A percentile compares a stretch with the other conserved stretches of the same genome.
phyloP scores from a whole-genome alignment of 257 asterid species.

The Verbascum thapsus region DNA sequence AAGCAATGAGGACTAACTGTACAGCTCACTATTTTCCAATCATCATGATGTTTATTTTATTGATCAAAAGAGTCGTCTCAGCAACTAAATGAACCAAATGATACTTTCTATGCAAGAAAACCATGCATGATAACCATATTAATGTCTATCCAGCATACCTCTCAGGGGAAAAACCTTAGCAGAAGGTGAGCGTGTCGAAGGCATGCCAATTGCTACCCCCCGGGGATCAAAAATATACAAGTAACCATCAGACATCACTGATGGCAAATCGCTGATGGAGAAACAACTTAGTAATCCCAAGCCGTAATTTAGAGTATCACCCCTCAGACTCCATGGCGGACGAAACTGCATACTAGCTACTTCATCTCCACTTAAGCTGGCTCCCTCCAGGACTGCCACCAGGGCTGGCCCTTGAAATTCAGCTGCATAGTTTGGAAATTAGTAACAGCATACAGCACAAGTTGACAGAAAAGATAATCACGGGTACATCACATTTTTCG shows the following conservation, averaged over 20 bases:
- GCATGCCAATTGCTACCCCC: slow-evolving; percentile 70
- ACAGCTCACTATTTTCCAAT: slow-evolving; percentile 16
- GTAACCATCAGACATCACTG: slow-evolving; percentile 84
- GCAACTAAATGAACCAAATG: slow-evolving; percentile 26
- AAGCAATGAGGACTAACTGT: slow-evolving; percentile 11
- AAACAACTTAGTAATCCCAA: slow-evolving; percentile 93
- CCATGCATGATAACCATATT: slow-evolving; percentile 23
- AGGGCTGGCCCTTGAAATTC: slow-evolving; percentile 98
- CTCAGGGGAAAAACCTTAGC: slow-evolving; percentile 86
- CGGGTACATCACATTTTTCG: no score
- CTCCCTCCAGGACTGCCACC: slow-evolving; percentile 83
- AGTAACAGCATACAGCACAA: slow-evolving; percentile 32
- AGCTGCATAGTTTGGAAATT: slow-evolving; percentile 58
- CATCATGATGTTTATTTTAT: slow-evolving; percentile 17
- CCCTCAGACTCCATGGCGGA: slow-evolving; percentile 94
- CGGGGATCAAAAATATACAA: slow-evolving; percentile 94
- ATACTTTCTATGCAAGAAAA: slow-evolving; percentile 17
- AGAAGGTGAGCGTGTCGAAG: slow-evolving; percentile 71
- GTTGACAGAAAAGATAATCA: slow-evolving; percentile 18
- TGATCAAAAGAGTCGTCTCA: slow-evolving; percentile 20
- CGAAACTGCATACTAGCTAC: slow-evolving; percentile 84
- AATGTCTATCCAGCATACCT: slow-evolving; percentile 48
- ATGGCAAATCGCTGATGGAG: slow-evolving; percentile 80
- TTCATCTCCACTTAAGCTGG: slow-evolving; percentile 88
- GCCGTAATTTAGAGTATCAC: slow-evolving; percentile 86